Conservation (phyloP, 2,329 filamentous ascomycete species). For the Penicillium nordicum region DNA sequence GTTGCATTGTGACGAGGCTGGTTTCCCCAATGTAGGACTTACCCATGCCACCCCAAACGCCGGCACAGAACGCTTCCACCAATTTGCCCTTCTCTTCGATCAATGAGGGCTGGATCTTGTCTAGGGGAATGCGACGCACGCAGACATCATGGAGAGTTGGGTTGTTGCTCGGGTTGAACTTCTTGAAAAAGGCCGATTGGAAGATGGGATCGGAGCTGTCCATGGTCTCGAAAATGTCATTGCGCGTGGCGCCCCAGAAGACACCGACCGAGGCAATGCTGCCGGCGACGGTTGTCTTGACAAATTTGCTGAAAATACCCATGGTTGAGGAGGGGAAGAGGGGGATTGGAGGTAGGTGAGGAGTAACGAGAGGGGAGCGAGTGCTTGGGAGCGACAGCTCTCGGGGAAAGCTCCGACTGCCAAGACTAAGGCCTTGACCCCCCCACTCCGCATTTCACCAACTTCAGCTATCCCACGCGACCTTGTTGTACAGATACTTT, state of each 20-base stretch:
- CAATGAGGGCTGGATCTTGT: slow-evolving; percentile 62
- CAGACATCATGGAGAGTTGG: slow-evolving; percentile 63
- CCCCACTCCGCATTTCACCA: too few relatives aligned
- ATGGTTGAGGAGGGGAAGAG: slow-evolving; percentile 34
- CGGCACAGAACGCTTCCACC: slow-evolving; percentile 63
- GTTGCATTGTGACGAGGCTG: background rate
- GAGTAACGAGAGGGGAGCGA: background rate
- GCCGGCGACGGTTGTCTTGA: slow-evolving; percentile 46
- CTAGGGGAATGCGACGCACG: slow-evolving; percentile 60
- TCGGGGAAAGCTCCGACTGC: slow-evolving; percentile 5
- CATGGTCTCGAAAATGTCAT: slow-evolving; percentile 57
- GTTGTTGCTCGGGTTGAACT: slow-evolving; percentile 62
- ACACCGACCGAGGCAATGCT: slow-evolving; percentile 50
- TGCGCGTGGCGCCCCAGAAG: slow-evolving; percentile 54
- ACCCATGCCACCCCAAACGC: slow-evolving; percentile 66
- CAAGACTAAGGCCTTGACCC: background rate
- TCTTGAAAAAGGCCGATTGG: slow-evolving; percentile 54
- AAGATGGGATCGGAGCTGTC: slow-evolving; percentile 61
- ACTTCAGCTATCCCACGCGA: too few relatives aligned
- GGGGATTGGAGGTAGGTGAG: background rate
- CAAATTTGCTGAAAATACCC: slow-evolving; percentile 50
- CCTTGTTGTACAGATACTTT: too few relatives aligned
- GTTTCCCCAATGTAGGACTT: slow-evolving; percentile 21
- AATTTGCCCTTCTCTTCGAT: slow-evolving; percentile 60
- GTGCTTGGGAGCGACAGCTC: background rate